A percentile compares a stretch with the other conserved stretches of the same genome.
These are phyloP conservation scores for Kurtzmaniella quercitrusa DNA, from an alignment of 1,139 yeast genomes.

Conservation along the genomic window DNA sequence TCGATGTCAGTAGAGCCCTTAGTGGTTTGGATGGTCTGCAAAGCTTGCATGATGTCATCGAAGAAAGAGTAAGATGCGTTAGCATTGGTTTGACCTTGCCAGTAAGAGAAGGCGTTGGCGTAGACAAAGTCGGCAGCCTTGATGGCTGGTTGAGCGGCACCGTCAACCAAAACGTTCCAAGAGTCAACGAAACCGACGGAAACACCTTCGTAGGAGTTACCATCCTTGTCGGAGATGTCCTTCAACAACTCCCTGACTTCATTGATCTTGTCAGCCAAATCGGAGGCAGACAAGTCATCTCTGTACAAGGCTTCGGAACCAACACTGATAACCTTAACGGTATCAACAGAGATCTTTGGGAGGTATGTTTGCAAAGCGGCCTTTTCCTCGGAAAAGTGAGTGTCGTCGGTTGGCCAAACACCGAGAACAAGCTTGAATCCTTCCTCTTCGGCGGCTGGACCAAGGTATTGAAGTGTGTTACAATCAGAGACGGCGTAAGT, in stretches of 20 bases:
- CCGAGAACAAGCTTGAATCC: conserved; percentile 77
- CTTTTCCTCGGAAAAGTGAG: conserved; percentile 69
- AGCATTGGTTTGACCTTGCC: conserved; percentile 90
- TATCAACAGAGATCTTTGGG: conserved; percentile 63
- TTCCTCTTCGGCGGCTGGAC: conserved; percentile 78
- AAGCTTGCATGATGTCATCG: conserved; percentile 95
- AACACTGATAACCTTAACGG: conserved; percentile 72
- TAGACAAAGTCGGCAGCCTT: conserved; percentile 77
- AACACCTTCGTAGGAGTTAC: conserved; percentile 63
- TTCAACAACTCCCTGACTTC: conserved; percentile 55
- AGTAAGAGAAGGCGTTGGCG: conserved; percentile 95
- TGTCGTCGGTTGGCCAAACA: conserved; percentile 84
- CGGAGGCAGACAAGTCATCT: conserved; percentile 67
- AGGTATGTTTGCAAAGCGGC: conserved; percentile 62
- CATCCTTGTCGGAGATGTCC: conserved; percentile 71
- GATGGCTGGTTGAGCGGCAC: conserved; percentile 64
- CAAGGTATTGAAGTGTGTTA: conserved; percentile 75
- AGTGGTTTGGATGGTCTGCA: conserved; percentile 76
- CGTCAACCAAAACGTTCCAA: conserved; percentile 89
- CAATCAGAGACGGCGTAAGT: conserved; percentile 87
- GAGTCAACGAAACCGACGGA: conserved; percentile 95
- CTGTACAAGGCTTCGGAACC: conserved; percentile 94
- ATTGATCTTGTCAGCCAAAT: conserved; percentile 60
- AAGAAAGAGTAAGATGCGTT: conserved; percentile 87
- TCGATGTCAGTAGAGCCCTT: conserved; percentile 82